These are phyloP conservation scores for Russula virescens DNA, from an alignment of 768 basidiomycete species.

Conservation along the genomic window DNA sequence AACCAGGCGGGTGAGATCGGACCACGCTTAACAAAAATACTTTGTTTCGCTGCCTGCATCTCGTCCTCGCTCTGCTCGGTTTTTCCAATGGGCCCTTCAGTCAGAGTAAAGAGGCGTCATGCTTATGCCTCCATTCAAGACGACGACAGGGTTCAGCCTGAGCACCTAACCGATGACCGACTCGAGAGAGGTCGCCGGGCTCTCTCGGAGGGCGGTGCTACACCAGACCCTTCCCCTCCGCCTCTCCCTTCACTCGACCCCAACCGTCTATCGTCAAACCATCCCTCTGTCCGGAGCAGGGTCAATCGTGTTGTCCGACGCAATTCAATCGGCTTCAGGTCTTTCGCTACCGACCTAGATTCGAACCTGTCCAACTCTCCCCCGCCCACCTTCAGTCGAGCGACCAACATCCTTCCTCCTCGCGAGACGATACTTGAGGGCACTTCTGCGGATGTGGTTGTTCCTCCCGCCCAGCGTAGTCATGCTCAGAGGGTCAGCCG, in stretches of 20 bases:
- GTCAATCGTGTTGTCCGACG: constrained; percentile 12
- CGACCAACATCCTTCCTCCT: not conserved
- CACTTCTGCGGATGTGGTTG: constrained; percentile 29
- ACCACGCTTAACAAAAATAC: not conserved
- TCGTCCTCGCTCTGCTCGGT: not conserved
- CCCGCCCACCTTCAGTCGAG: not conserved
- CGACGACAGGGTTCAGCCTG: not conserved
- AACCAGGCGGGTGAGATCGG: constrained; percentile 16
- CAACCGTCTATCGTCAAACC: not conserved
- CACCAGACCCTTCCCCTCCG: not conserved
- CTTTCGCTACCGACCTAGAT: constrained; percentile 11
- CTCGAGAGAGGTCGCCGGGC: not conserved
- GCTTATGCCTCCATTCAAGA: constrained; percentile 18
- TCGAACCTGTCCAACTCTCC: not conserved
- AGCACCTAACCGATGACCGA: not conserved
- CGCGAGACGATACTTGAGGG: constrained; percentile 7
- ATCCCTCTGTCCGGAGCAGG: not conserved
- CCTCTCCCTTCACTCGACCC: not conserved
- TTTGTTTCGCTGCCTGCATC: not conserved
- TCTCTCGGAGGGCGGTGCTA: not conserved
- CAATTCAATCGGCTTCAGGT: constrained; percentile 8
- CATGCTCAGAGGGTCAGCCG: constrained; percentile 34
- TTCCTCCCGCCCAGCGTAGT: constrained; percentile 27
- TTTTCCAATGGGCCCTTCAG: constrained; percentile 10
- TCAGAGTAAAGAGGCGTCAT: constrained; percentile 18